Base-by-base conservation (phyloP, 495 filamentous ascomycete genomes). In the Xylaria cubensis region DNA sequence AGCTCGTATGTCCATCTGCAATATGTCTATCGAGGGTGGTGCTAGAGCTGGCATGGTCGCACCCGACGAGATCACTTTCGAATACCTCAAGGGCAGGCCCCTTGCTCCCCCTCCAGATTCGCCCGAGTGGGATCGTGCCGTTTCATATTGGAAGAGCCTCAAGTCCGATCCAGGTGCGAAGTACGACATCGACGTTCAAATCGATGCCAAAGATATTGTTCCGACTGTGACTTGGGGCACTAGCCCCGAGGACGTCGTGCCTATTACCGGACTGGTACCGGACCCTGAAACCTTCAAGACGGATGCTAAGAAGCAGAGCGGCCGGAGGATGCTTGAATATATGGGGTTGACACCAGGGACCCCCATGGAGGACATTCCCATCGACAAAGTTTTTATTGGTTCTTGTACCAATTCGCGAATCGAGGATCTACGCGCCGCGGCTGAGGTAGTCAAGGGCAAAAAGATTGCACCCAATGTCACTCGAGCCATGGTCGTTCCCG, bases 11-110 rank as follows among this genome's bases (percentile, higher is more conserved):
- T 97, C 94, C 69, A 96, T 99, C 79, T 98, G 96, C 84, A 99
- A 99, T 85, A 99, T 99, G 96, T 94, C 95, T n/a, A 98, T 98
- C 79, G 96, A 99, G 85, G 96, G 84, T 71, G 96, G 96, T 83
- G 96, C 96, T 50, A 88, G 96, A 85, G 95, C 96, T 70, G 96
- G 96, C 71, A 95, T 99, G 93, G 90, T 99, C 69, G 96, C 96
- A 34, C 96, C 96, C 3, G 96, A 99, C 73, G 91, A 97, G 80
- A 93, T 86, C 56, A 98, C 96, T 6, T 95, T 97, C 77, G 92
- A 97, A 75, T 99, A 99, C 79, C 92, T 99, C 74, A 93, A 95
- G 86, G 93, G 90, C 62, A 88, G 91, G 74, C 96, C 96, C 51
- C 84, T 99, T 72, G 94, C 96, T 26, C 96, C 96, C 71, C 91